Evolutionary conservation across 495 filamentous ascomycete species (phyloP), one percentile per base, ranked within the genome.

Genomic region (Xylaria palmicola): DNA sequence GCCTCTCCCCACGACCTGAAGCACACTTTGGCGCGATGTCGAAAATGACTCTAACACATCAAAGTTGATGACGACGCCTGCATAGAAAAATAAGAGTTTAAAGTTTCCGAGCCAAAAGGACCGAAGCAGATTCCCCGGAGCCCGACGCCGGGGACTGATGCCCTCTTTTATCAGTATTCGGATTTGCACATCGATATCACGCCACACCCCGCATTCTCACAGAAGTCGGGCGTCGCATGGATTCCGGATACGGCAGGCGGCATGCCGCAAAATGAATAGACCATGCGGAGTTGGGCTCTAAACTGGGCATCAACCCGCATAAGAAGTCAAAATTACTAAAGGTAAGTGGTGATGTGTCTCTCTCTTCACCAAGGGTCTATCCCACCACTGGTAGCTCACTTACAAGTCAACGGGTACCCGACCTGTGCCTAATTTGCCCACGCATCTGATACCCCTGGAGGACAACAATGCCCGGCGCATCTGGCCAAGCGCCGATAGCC

Each of bases 91-190:
- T 3, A 15, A n/a, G 7, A 15, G 7, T 7, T 41, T 30, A 3
- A 24, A 24, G 5, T 5, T 9, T 22, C 9, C 13, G 8, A 17
- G 34, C 48, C 34, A 51, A 51, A 22, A 43, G 52, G 36, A 53
- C 26, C 22, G 12, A 3, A n/a, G 10, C n/a, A 45, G 34, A 20
- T 2, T 8, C 17, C 39, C 41, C 17, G 6, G 20, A 45, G 24
- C n/a, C n/a, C n/a, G 15, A 19, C 17, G 29, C 19, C 22, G 17
- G 55, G 30, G 34, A 9, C 19, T 15, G 20, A 40, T 49, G 32
- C 30, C 22, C 41, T 34, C 56, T 50, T 13, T 59, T 50, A 47
- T 59, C 45, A 50, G n/a, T 59, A 17, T 24, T 43, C 20, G 34
- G 12, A 50, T 50, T 13, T 59, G 56, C 56, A 50, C 30, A 40